Evolutionary conservation across 2,329 filamentous ascomycete species (phyloP), one percentile per base, ranked within the genome.

Genomic region (Fonsecaea erecta): DNA sequence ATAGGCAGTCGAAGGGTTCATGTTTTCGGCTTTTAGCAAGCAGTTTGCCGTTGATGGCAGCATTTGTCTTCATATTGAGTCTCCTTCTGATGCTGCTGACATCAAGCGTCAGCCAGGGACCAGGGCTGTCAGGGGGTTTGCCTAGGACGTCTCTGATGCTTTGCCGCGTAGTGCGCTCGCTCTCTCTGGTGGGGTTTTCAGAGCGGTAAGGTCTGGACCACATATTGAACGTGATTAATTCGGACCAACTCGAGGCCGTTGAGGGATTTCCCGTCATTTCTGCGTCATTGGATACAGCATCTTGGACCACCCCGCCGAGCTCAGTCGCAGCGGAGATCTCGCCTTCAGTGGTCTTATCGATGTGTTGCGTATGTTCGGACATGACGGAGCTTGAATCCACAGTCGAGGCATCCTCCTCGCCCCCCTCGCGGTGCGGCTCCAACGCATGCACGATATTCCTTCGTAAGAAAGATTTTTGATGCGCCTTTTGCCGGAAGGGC

Each of bases 61-160:
- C 26, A 60, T 68, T 68, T 14, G 59, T 62, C 28, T 65, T 67
- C 62, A 68, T 71, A 35, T 71, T 71, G 37, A 71, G 64, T 56
- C 68, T 71, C 48, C 66, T 71, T 28, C 69, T 53, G 37, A 71
- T 70, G 52, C 57, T 71, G 21, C 32, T 67, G 18, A 70, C 35
- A 26, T 70, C 67, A 30, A 71, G 48, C 6, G 55, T 48, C 14
- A 71, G 58, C 56, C 71, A 63, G 7, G 65, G 58, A 26, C 66
- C 58, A n/a, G 59, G 35, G 9, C 67, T 37, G 32, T 63, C 43
- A 28, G 66, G 40, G 57, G 54, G 40, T 52, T 59, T 67, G 24
- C 65, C 52, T 6, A 59, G 21, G n/a, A 69, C 34, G n/a, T 48
- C 37, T 34, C 64, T 51, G 16, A 70, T 16, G 30, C 68, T 68